phyloP scores from a whole-genome alignment of 371 early-diverging fungal genomes.

The Funneliformis caledonium region DNA sequence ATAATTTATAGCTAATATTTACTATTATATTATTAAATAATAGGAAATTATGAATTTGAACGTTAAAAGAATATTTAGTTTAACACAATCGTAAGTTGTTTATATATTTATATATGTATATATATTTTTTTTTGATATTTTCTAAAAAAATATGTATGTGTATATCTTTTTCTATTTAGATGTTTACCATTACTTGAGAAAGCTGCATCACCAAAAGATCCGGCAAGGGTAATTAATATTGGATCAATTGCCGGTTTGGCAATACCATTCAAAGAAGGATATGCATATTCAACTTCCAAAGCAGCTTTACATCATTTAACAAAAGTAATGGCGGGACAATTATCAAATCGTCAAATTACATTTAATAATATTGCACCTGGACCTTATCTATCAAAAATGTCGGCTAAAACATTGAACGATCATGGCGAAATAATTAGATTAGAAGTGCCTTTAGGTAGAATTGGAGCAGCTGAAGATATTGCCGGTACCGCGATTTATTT shows the following conservation, averaged over 20 bases:
- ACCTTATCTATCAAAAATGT: conserved; percentile 85
- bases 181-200: conserved; percentile 34
- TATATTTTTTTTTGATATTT: not conserved
- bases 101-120: not conserved
- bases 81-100: conserved; percentile 73
- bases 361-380: conserved; percentile 94
- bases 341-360: conserved; percentile 65
- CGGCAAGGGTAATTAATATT: conserved; percentile 38
- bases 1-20: not conserved
- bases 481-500: conserved; percentile 85
- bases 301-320: conserved; percentile 82
- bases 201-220: conserved; percentile 32
- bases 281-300: conserved; percentile 80
- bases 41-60: conserved; percentile 88
- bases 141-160: no score
- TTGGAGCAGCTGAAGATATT: conserved; percentile 86
- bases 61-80: conserved; percentile 80
- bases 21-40: not conserved
- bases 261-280: conserved; percentile 65
- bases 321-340: conserved; percentile 67
- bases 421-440: not conserved
- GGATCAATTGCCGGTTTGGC: conserved; percentile 14
- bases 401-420: not conserved
- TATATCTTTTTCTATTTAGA: not conserved
- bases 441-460: conserved; percentile 48